phyloP scores from a whole-genome alignment of 2,329 filamentous ascomycete species.

The Scopulariopsis brevicaulis region DNA sequence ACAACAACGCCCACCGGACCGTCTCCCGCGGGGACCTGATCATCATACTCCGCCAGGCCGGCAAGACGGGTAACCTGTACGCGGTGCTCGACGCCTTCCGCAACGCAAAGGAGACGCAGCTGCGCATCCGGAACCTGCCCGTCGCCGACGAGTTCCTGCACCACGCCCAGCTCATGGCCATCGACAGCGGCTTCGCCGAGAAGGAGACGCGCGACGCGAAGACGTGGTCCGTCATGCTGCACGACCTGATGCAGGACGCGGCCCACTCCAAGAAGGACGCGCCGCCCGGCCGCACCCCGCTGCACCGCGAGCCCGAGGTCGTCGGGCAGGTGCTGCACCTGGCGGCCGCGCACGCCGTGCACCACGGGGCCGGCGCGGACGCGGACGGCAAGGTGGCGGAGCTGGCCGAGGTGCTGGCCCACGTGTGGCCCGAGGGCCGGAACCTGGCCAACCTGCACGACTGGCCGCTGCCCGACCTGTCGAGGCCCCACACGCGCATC shows the following conservation, averaged over 20 bases:
- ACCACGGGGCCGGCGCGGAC: slow-evolving; percentile 17
- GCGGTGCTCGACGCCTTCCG: slow-evolving; percentile 38
- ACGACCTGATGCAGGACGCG: slow-evolving; percentile 35
- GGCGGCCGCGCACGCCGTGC: slow-evolving; percentile 24
- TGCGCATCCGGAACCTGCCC: slow-evolving; percentile 23
- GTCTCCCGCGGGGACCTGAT: slow-evolving; percentile 21
- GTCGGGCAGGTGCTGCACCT: slow-evolving; percentile 30
- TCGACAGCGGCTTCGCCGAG: slow-evolving; percentile 20
- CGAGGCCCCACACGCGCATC: slow-evolving; percentile 12
- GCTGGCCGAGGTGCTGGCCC: slow-evolving; percentile 23
- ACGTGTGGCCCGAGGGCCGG: slow-evolving; percentile 26
- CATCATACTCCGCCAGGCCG: slow-evolving; percentile 29
- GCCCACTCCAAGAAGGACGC: slow-evolving; percentile 17
- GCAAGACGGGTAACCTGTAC: slow-evolving; percentile 26
- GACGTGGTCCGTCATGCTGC: slow-evolving; percentile 31
- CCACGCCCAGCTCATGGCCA: slow-evolving; percentile 28
- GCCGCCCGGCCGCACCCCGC: slow-evolving; percentile 9
- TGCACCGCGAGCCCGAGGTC: slow-evolving; percentile 29
- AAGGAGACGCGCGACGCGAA: slow-evolving; percentile 27
- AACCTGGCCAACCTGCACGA: slow-evolving; percentile 24
- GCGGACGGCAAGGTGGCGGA: slow-evolving; percentile 20
- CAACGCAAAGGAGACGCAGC: slow-evolving; percentile 30
- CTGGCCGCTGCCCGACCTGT: slow-evolving; percentile 12
- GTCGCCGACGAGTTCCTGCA: slow-evolving; percentile 21
- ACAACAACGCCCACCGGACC: slow-evolving; percentile 27